These are phyloP conservation scores for Yamadazyma buinensis DNA, from an alignment of 1,139 yeast genomes.

Conservation along the genomic window DNA sequence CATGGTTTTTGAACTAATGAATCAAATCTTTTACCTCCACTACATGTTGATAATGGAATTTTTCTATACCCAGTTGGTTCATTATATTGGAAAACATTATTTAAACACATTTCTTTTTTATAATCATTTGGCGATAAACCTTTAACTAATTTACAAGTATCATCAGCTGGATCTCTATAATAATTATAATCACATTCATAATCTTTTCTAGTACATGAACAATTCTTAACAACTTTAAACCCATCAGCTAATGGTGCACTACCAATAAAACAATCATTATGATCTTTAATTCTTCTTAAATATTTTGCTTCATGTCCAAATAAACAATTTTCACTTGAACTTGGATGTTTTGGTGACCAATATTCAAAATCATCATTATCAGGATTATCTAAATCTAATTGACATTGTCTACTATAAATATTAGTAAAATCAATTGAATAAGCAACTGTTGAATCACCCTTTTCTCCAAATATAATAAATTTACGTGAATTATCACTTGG, in stretches of 20 bases:
- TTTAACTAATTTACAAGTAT: conserved; percentile 77
- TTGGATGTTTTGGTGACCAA: conserved; percentile 78
- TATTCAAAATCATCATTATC: conserved; percentile 72
- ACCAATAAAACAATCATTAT: conserved; percentile 75
- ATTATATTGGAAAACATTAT: conserved; percentile 53
- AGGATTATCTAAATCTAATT: conserved; percentile 56
- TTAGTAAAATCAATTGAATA: conserved; percentile 68
- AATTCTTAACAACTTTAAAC: conserved; percentile 56
- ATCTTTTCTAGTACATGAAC: conserved; percentile 84
- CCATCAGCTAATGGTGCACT: conserved; percentile 66
- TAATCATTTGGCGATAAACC: conserved; percentile 71
- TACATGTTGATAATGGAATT: conserved; percentile 44
- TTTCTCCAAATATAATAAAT: conserved; percentile 40
- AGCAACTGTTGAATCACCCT: conserved; percentile 18
- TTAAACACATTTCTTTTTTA: conserved; percentile 54
- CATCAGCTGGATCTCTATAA: conserved; percentile 58
- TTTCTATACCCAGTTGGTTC: conserved; percentile 46
- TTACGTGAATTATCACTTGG: conserved; percentile 85
- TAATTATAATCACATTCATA: conserved; percentile 93
- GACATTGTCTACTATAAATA: conserved; percentile 68
- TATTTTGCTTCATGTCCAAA: conserved; percentile 87
- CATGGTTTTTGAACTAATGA: conserved; percentile 67
- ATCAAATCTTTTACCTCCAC: conserved; percentile 53
- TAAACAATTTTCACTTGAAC: conserved; percentile 59
- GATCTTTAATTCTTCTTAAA: conserved; percentile 63